phyloP scores from a whole-genome alignment of 1,284 basidiomycete species.

The Austroboletus niveus region DNA sequence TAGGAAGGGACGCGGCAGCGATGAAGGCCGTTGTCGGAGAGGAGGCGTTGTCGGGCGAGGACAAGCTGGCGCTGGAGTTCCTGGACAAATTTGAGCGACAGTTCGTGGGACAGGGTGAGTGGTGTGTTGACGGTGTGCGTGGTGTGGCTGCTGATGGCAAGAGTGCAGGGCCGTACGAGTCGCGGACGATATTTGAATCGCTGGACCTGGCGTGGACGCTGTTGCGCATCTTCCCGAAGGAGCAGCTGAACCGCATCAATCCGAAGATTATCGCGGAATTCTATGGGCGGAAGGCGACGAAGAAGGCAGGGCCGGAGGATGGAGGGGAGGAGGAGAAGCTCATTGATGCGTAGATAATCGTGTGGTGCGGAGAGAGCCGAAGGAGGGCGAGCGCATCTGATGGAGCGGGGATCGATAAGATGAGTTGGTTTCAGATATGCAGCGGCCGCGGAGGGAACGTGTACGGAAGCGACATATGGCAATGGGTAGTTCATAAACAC shows the following conservation, averaged over 20 bases:
- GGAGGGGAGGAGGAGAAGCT: slow-evolving; percentile 51
- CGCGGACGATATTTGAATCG: slow-evolving; percentile 95
- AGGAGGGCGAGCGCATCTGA: not conserved
- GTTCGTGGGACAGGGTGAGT: slow-evolving; percentile 88
- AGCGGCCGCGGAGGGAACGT: not conserved
- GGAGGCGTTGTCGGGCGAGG: slow-evolving; percentile 92
- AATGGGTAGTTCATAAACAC: not conserved
- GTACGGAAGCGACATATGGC: not conserved
- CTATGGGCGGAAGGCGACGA: slow-evolving; percentile 75
- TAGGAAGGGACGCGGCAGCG: slow-evolving; percentile 94
- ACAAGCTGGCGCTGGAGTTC: slow-evolving; percentile 92
- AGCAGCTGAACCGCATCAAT: slow-evolving; percentile 94
- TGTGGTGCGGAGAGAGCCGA: not conserved
- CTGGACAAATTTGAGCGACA: slow-evolving; percentile 93
- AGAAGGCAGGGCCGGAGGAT: slow-evolving; percentile 43
- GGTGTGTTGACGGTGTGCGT: slow-evolving; percentile 17
- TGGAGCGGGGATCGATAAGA: slow-evolving; percentile 18
- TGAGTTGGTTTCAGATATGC: not conserved
- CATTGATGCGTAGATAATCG: slow-evolving; percentile 47
- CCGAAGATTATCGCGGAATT: slow-evolving; percentile 89
- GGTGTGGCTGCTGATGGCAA: slow-evolving; percentile 7
- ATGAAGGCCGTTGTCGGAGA: slow-evolving; percentile 99
- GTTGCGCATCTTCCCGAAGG: slow-evolving; percentile 98
- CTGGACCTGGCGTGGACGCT: slow-evolving; percentile 97
- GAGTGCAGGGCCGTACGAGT: slow-evolving; percentile 83